phyloP scores from a whole-genome alignment of 2,329 filamentous ascomycete species.

The Eutypa lata region DNA sequence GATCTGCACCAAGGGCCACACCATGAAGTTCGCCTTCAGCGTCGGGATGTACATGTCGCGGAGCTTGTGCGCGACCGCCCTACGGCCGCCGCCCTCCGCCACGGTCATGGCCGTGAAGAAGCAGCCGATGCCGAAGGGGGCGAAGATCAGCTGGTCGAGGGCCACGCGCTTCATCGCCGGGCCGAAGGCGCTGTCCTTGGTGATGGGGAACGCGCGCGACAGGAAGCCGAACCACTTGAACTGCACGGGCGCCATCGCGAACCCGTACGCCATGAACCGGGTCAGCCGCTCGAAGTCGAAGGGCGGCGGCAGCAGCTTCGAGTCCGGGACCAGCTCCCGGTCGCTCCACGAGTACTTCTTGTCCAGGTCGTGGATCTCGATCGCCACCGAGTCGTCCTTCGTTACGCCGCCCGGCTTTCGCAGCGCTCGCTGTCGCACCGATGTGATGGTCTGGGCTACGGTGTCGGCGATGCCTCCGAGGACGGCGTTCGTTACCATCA shows the following conservation, averaged over 20 bases:
- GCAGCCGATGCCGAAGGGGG: constrained; percentile 77
- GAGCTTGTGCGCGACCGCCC: constrained; percentile 79
- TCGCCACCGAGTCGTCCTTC: constrained; percentile 69
- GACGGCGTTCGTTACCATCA: constrained; percentile 98
- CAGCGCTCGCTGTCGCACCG: constrained; percentile 66
- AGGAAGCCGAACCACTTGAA: constrained; percentile 95
- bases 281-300: constrained; percentile 96
- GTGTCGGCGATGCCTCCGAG: constrained; percentile 95
- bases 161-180: constrained; percentile 88
- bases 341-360: constrained; percentile 69
- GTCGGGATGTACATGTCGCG: constrained; percentile 91
- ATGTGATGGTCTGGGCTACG: constrained; percentile 87
- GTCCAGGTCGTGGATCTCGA: constrained; percentile 86
- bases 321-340: constrained; percentile 64
- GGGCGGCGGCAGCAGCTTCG: constrained; percentile 65
- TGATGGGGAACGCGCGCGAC: constrained; percentile 77
- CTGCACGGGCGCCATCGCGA: constrained; percentile 91
- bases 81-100: constrained; percentile 83
- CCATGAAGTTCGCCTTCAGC: constrained; percentile 89
- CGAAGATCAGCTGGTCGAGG: constrained; percentile 90
- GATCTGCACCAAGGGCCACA: constrained; percentile 95
- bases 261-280: constrained; percentile 95
- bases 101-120: constrained; percentile 98
- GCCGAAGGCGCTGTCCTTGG: constrained; percentile 67
- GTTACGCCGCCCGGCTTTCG: constrained; percentile 58